A percentile compares a stretch with the other conserved stretches of the same genome.
Evolutionary conservation across 257 asterid genomes (phyloP).

Genomic region (Solanum chmielewskii): DNA sequence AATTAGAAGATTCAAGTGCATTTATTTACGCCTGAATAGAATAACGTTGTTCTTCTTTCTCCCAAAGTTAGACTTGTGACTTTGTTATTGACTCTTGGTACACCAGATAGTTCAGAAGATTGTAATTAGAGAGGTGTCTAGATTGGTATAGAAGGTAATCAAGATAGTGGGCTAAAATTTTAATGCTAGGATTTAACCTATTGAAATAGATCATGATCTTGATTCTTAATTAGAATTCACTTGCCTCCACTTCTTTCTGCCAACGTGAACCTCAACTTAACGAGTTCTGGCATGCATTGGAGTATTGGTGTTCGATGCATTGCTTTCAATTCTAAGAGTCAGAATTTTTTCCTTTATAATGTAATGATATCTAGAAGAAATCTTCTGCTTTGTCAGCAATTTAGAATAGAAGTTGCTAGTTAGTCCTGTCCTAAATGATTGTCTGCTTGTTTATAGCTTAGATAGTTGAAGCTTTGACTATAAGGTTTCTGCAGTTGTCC

Average conservation of each 20-base stretch:
- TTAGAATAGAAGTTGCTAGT: not conserved
- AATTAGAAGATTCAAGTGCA: not conserved
- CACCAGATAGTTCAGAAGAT: not conserved
- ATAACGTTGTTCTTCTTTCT: not conserved
- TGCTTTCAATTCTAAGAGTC: not conserved
- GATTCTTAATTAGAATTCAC: not conserved
- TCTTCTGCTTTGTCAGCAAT: not conserved
- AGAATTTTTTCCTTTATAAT: not conserved
- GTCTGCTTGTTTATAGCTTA: not conserved
- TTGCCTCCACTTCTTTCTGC: not conserved
- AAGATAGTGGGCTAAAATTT: not conserved
- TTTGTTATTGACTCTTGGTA: not conserved
- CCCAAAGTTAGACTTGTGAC: not conserved
- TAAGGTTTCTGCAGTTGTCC: not conserved
- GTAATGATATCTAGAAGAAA: not conserved
- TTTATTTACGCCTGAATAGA: not conserved
- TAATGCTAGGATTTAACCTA: not conserved
- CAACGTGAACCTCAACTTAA: not conserved
- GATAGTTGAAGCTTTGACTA: not conserved
- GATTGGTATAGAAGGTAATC: not conserved
- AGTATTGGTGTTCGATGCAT: not conserved
- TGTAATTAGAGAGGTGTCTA: not conserved
- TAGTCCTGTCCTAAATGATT: not conserved
- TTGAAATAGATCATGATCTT: not conserved
- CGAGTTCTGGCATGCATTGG: not conserved